Percentiles rank a stretch among this genome's conserved stretches.
Evolutionary conservation across 768 basidiomycete species (phyloP).

Genomic region (Panaeolus papilionaceus): DNA sequence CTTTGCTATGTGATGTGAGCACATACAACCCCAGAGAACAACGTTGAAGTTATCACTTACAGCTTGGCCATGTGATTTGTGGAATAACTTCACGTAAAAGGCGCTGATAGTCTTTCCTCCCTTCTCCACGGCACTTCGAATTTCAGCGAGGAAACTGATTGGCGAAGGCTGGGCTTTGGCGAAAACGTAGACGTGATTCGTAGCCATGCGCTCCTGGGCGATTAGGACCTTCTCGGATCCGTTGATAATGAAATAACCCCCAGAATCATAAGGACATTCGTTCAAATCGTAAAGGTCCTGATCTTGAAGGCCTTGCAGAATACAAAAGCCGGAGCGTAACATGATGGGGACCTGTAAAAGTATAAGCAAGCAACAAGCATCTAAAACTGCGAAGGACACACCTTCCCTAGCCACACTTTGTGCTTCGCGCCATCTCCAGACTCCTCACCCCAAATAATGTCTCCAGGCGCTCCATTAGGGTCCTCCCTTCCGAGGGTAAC

Average conservation of each 20-base stretch:
- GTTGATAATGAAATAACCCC: constrained; percentile 99
- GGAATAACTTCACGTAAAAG: constrained; percentile 98
- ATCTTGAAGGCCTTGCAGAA: constrained; percentile 80
- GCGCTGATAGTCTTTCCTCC: constrained; percentile 98
- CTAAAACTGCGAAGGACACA: constrained; percentile 37
- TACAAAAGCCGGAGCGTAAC: constrained; percentile 95
- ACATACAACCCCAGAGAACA: constrained; percentile 1
- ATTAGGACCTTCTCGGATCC: constrained; percentile 99
- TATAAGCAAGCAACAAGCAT: neutral
- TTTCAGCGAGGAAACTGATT: constrained; percentile 94
- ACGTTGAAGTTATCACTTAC: constrained; percentile 51
- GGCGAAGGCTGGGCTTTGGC: constrained; percentile 97
- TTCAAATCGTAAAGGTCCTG: constrained; percentile 89
- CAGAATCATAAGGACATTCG: constrained; percentile 98
- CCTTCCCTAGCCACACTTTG: constrained; percentile 97
- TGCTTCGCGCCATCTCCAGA: constrained; percentile 60
- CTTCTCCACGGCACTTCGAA: constrained; percentile 96
- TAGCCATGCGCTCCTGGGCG: constrained; percentile 99
- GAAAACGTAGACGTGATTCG: constrained; percentile 99
- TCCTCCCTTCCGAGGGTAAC: constrained; percentile 83
- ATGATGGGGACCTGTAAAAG: constrained; percentile 89
- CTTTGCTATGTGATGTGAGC: constrained; percentile 59
- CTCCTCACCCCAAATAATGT: constrained; percentile 78
- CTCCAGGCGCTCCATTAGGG: constrained; percentile 80
- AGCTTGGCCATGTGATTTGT: constrained; percentile 86